These are phyloP conservation scores for Cynara cardunculus DNA, from an alignment of 129 eudicot species.

Conservation along the genomic window DNA sequence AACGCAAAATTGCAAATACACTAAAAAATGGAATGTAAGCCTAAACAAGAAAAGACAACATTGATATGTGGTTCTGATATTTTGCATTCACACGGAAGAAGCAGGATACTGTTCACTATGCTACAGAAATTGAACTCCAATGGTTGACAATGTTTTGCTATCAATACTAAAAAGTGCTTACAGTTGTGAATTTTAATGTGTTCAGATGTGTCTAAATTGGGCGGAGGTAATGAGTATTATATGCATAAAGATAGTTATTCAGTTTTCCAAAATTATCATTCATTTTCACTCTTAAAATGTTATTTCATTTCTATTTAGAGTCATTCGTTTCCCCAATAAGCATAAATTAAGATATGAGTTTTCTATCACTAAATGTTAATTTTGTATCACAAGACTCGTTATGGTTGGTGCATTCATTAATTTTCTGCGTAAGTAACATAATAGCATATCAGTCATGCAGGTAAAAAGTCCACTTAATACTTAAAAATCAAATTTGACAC, in stretches of 20 bases:
- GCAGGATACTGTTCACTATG: too few relatives aligned
- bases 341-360: neutral
- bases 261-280: too few relatives aligned
- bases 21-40: too few relatives aligned
- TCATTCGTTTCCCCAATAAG: neutral
- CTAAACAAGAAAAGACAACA: too few relatives aligned
- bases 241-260: too few relatives aligned
- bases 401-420: neutral
- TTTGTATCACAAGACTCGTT: neutral
- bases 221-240: too few relatives aligned
- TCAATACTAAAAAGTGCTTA: neutral
- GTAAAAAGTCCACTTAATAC: neutral
- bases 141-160: neutral
- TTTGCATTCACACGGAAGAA: too few relatives aligned
- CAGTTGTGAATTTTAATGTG: too few relatives aligned
- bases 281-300: too few relatives aligned
- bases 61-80: too few relatives aligned
- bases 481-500: neutral
- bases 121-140: too few relatives aligned
- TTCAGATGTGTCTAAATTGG: neutral
- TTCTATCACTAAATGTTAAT: neutral
- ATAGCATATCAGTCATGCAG: neutral
- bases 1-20: neutral
- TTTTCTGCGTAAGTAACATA: neutral
- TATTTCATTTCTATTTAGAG: too few relatives aligned